phyloP scores from a whole-genome alignment of 371 early-diverging fungal species.

The Apophysomyces trapeziformis region DNA sequence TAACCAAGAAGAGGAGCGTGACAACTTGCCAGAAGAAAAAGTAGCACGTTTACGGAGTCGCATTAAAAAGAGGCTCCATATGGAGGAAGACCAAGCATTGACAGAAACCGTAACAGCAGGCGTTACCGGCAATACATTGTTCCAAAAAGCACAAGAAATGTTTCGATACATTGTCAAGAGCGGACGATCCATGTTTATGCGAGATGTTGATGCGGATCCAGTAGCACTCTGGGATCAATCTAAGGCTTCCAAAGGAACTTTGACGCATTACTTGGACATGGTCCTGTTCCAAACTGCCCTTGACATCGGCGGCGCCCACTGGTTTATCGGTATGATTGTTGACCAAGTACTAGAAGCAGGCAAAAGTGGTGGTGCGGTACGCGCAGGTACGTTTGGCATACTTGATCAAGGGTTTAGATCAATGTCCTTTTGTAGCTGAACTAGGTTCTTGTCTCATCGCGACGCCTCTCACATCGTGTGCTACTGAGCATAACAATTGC shows the following conservation, averaged over 20 bases:
- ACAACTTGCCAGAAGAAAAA: conserved; percentile 2
- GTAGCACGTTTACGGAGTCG: conserved; percentile 1
- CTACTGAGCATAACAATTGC: conserved; percentile 30
- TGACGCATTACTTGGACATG: conserved; percentile 54
- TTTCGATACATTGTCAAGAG: conserved; percentile 52
- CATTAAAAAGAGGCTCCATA: conserved; percentile 21
- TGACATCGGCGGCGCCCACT: conserved; percentile 49
- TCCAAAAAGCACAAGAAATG: conserved; percentile 46
- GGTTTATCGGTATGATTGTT: conserved; percentile 53
- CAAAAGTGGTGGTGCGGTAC: conserved; percentile 53
- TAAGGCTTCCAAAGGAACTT: conserved; percentile 24
- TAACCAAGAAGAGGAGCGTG: background rate
- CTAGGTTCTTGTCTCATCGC: conserved; percentile 51
- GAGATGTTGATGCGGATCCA: conserved; percentile 48
- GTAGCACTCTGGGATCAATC: conserved; percentile 35
- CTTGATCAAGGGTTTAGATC: background rate
- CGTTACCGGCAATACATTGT: conserved; percentile 37
- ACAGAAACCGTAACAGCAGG: conserved; percentile 38
- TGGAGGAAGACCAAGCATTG: conserved; percentile 23
- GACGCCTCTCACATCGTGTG: conserved; percentile 36
- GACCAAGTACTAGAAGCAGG: conserved; percentile 53
- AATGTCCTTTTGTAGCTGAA: conserved; percentile 36
- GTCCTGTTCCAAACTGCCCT: conserved; percentile 50
- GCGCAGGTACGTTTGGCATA: conserved; percentile 44
- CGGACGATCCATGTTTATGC: conserved; percentile 57